phyloP scores from a whole-genome alignment of 495 filamentous ascomycete genomes.

The Penicillium angulare region DNA sequence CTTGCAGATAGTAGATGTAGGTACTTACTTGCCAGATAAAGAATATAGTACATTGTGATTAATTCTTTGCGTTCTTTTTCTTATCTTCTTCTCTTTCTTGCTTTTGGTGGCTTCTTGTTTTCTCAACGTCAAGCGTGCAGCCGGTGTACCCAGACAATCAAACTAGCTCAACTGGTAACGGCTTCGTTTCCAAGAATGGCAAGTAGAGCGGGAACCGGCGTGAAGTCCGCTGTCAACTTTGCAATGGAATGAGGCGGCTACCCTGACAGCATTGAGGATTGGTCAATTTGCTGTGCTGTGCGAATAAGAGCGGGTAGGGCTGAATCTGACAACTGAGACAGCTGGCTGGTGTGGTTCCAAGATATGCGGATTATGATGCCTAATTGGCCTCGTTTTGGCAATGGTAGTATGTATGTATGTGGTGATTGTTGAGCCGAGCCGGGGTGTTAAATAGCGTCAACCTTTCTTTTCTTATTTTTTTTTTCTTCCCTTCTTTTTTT shows the following conservation, averaged over 20 bases:
- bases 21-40: slow-evolving; percentile 67
- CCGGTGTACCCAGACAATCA: no score
- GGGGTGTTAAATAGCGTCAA: background rate
- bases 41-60: slow-evolving; percentile 63
- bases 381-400: background rate
- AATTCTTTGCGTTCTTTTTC: no score
- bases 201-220: slow-evolving; percentile 13
- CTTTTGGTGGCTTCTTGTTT: background rate
- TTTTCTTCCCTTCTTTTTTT: background rate
- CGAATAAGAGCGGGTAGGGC: slow-evolving; percentile 19
- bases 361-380: slow-evolving; percentile 29
- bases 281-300: slow-evolving; percentile 14
- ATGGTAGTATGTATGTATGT: background rate
- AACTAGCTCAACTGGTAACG: no score
- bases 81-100: background rate
- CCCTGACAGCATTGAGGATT: slow-evolving; percentile 32
- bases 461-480: background rate
- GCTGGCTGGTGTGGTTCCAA: slow-evolving; percentile 10
- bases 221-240: slow-evolving; percentile 25
- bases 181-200: slow-evolving; percentile 16
- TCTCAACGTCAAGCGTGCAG: no score
- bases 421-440: background rate
- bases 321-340: slow-evolving; percentile 13
- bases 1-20: no score
- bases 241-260: slow-evolving; percentile 31